Evolutionary conservation across 306 rosid genomes (phyloP), one percentile per base, ranked within the genome.

Genomic region (Morella rubra): DNA sequence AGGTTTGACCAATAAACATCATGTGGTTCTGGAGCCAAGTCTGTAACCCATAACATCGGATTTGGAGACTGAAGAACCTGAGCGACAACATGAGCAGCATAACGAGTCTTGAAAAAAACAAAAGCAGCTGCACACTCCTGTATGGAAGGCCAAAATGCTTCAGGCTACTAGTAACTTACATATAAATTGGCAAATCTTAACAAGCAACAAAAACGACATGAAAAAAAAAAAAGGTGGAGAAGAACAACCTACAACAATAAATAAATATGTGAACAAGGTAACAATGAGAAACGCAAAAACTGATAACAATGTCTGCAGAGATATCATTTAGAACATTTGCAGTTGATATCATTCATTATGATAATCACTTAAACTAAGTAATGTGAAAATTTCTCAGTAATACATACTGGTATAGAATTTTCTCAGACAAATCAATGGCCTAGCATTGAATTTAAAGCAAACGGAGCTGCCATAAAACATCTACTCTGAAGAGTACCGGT

Each of bases 31-130:
- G 99, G 99, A 80, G 99, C 99, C 76, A 74, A 66, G 73, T 87
- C 85, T 69, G 98, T 91, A 75, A 90, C 98, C 97, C 97, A 95
- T 77, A 72, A 72, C 99, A 95, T 91, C 58, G 99, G 99, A 91
- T 95, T 91, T 83, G 98, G 69, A 44, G 97, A 85, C 79, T 92
- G 99, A 87, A 95, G 97, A 89, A 81, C 82, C 80, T 71, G 81
- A 24, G 97, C 82, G 81, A 89, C 89, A 74, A 86, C 76, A 75
- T 76, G 74, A 54, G 99, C 96, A 78, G 90, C 96, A 80, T 88
- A 88, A 49, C 99, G 93, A 81, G 84, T 92, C 87, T 88, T 95
- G 89, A 95, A 95, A 86, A 92, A 95, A 73, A 95, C 98, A 54
- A 95, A 92, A 69, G 99, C 98, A 68, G 99, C 87, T 51, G 96